Evolutionary conservation across 371 early-diverging fungal species (phyloP).

Genomic region (Syncephalastrum sp.): DNA sequence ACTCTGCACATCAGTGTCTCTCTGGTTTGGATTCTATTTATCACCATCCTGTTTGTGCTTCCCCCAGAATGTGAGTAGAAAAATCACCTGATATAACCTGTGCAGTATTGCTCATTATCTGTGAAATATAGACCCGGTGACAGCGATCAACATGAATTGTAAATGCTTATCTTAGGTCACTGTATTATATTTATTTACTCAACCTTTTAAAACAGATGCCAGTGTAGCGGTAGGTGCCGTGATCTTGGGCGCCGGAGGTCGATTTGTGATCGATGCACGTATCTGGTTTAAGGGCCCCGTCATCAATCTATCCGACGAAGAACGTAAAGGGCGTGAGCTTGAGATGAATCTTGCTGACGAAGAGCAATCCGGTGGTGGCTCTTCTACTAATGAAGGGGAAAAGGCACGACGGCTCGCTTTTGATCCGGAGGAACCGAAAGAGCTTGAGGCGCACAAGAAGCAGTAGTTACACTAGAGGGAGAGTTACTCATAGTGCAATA

Average conservation of each 20-base stretch:
- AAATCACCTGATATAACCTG: background rate
- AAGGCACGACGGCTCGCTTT: too few species aligned
- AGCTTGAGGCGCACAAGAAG: too few species aligned
- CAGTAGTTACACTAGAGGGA: too few species aligned
- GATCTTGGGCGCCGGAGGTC: constrained; percentile 36
- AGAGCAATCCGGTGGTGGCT: too few species aligned
- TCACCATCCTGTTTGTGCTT: constrained; percentile 54
- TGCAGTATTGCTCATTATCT: background rate
- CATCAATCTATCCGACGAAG: constrained; percentile 14
- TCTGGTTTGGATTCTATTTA: constrained; percentile 45
- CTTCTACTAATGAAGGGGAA: too few species aligned
- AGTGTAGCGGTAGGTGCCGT: constrained; percentile 34
- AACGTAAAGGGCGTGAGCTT: constrained; percentile 9
- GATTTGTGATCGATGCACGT: constrained; percentile 50
- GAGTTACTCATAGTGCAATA: too few species aligned
- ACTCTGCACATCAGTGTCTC: constrained; percentile 15
- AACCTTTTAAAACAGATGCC: constrained; percentile 24
- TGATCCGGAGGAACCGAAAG: too few species aligned
- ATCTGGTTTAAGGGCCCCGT: constrained; percentile 62
- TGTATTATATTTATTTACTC: background rate
- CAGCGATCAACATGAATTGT: constrained; percentile 53
- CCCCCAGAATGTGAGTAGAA: constrained; percentile 25
- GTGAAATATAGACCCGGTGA: constrained; percentile 30
- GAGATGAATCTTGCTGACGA: constrained; percentile 1
- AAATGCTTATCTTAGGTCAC: background rate